Percentiles rank a stretch among this genome's conserved stretches.
phyloP scores from a whole-genome alignment of 2,329 filamentous ascomycete genomes.

The Aspergillus sp. region DNA sequence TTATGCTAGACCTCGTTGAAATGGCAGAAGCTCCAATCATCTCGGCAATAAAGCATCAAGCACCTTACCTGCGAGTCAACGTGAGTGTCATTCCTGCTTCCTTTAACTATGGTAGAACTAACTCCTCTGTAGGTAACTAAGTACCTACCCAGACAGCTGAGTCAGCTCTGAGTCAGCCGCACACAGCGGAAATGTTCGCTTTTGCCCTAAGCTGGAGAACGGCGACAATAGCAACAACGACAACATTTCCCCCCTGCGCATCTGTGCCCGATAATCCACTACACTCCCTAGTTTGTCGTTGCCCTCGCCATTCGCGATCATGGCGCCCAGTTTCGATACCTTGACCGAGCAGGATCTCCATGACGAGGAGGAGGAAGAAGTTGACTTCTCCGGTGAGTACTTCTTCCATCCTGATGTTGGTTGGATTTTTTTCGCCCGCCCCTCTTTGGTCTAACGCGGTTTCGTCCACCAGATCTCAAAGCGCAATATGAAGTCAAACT shows the following conservation, averaged over 20 bases:
- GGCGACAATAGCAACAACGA: slow-evolving; percentile 12
- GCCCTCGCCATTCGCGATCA: slow-evolving; percentile 46
- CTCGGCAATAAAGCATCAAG: too few relatives aligned
- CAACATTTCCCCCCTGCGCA: slow-evolving; percentile 17
- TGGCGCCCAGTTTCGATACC: slow-evolving; percentile 91
- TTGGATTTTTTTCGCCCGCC: slow-evolving; percentile 8
- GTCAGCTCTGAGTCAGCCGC: slow-evolving; percentile 22
- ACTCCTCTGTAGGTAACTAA: too few relatives aligned
- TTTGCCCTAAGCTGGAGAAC: slow-evolving; percentile 21
- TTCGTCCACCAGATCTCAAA: slow-evolving; percentile 56
- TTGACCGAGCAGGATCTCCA: slow-evolving; percentile 87
- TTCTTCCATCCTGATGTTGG: neutral
- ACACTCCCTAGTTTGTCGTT: neutral
- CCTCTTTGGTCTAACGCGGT: slow-evolving; percentile 18
- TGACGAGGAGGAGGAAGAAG: slow-evolving; percentile 82
- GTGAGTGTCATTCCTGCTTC: too few relatives aligned
- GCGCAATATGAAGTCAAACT: slow-evolving; percentile 94
- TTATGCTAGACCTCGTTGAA: too few relatives aligned
- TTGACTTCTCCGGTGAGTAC: slow-evolving; percentile 68
- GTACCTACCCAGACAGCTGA: slow-evolving; percentile 1
- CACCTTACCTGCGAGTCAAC: too few relatives aligned
- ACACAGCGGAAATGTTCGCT: slow-evolving; percentile 25
- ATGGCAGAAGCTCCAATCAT: too few relatives aligned
- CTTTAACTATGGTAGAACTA: too few relatives aligned
- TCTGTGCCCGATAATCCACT: too few relatives aligned